Evolutionary conservation across 2,329 filamentous ascomycete genomes (phyloP).

Genomic region (Tolypocladium inflatum): DNA sequence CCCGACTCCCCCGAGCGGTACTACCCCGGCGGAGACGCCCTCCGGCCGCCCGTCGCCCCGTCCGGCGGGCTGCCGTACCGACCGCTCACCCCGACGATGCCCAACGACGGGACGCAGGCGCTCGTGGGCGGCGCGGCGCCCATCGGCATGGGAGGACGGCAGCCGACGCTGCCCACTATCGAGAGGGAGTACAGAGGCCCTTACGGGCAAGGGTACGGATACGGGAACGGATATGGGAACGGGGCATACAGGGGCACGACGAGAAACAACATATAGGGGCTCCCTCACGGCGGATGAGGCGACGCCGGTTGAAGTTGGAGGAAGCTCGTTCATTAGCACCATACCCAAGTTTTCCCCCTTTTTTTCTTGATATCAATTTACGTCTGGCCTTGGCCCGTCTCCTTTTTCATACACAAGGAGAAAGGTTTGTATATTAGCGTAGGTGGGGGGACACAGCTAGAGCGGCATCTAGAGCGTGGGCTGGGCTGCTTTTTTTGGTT

Average conservation of each 20-base stretch:
- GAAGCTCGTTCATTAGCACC: background rate
- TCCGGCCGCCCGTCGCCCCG: conserved; percentile 11
- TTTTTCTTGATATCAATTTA: background rate
- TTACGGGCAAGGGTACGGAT: conserved; percentile 8
- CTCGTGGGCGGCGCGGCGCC: conserved; percentile 31
- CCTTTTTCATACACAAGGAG: background rate
- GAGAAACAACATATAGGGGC: background rate
- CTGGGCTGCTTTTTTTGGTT: background rate
- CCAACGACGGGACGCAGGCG: conserved; percentile 25
- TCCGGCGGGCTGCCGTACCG: conserved; percentile 21
- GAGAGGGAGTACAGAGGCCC: conserved; percentile 5
- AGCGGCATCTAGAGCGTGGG: background rate
- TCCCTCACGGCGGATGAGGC: background rate
- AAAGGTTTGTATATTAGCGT: background rate
- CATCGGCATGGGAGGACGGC: conserved; percentile 17
- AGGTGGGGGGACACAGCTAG: background rate
- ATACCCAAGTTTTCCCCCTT: background rate
- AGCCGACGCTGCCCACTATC: background rate
- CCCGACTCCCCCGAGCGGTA: conserved; percentile 24
- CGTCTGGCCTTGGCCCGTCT: background rate
- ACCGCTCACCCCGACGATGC: conserved; percentile 25
- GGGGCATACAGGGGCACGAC: conserved; percentile 8
- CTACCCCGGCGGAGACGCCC: conserved; percentile 12
- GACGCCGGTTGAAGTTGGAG: background rate
- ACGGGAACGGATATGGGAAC: conserved; percentile 9